Evolutionary conservation across 768 basidiomycete species (phyloP).

Genomic region (Tulasnella calospora): DNA sequence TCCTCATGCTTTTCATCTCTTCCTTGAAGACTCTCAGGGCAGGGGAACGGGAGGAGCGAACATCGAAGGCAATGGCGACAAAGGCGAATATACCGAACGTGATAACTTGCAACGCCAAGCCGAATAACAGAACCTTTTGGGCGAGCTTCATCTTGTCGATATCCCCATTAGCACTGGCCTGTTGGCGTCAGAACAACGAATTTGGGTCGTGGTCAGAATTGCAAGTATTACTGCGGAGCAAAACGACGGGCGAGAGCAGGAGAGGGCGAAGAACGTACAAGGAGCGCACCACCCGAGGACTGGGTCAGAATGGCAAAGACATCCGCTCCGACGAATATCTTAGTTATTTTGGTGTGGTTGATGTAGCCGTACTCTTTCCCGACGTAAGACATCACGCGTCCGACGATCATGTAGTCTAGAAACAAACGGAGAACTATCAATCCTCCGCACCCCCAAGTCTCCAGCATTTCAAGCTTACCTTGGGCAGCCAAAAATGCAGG

Average conservation of each 20-base stretch:
- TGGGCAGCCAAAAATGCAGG: slow-evolving; percentile 28
- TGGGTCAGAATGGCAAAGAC: slow-evolving; percentile 27
- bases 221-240: slow-evolving; percentile 4
- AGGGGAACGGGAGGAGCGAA: not conserved
- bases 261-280: not conserved
- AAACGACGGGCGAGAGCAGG: not conserved
- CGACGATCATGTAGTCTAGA: slow-evolving; percentile 28
- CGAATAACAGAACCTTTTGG: slow-evolving; percentile 22
- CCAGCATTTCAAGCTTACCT: not conserved
- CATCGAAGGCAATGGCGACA: slow-evolving; percentile 24
- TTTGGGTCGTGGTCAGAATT: not conserved
- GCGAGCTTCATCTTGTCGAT: slow-evolving; percentile 7
- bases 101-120: slow-evolving; percentile 26
- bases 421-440: not conserved
- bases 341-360: slow-evolving; percentile 25
- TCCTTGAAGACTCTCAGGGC: not conserved
- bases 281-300: slow-evolving; percentile 17
- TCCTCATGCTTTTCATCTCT: slow-evolving; percentile 12
- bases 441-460: not conserved
- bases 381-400: slow-evolving; percentile 27
- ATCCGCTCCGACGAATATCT: slow-evolving; percentile 27
- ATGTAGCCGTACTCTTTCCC: slow-evolving; percentile 21
- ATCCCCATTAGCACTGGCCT: slow-evolving; percentile 5
- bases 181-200: not conserved
- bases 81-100: slow-evolving; percentile 25